A percentile compares a stretch with the other conserved stretches of the same genome.
Conservation (phyloP, 495 filamentous ascomycete species). For the Aspergillus bertholletiae region DNA sequence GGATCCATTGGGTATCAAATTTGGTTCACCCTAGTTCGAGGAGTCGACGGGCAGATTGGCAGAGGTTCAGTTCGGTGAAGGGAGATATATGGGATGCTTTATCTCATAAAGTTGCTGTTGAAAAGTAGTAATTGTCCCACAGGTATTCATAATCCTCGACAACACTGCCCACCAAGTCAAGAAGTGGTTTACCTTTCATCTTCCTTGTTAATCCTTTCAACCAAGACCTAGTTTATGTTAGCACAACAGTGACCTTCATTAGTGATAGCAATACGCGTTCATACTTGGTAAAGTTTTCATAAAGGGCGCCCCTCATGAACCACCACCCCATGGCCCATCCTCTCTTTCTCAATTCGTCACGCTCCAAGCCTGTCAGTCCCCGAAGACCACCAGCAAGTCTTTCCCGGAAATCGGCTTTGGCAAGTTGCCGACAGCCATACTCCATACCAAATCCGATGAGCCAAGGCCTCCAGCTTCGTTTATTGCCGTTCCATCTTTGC, state of each 20-base stretch:
- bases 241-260: slow-evolving; percentile 10
- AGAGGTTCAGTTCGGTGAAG: no score
- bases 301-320: slow-evolving; percentile 92
- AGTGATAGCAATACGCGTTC: background rate
- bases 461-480: slow-evolving; percentile 82
- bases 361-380: slow-evolving; percentile 77
- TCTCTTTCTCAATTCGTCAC: slow-evolving; percentile 78
- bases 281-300: slow-evolving; percentile 86
- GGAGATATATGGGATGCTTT: background rate
- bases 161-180: slow-evolving; percentile 75
- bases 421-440: slow-evolving; percentile 79
- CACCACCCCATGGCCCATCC: slow-evolving; percentile 93
- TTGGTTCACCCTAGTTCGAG: background rate
- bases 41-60: no score
- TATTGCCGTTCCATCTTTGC: slow-evolving; percentile 60
- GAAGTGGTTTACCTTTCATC: slow-evolving; percentile 70
- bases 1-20: slow-evolving; percentile 7
- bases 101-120: slow-evolving; percentile 60
- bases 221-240: slow-evolving; percentile 49
- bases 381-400: slow-evolving; percentile 62
- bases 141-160: slow-evolving; percentile 95
- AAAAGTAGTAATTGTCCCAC: slow-evolving; percentile 97
- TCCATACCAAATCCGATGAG: slow-evolving; percentile 83
- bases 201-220: slow-evolving; percentile 58
- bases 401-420: slow-evolving; percentile 66